These are phyloP conservation scores for Syzygium syzygioides DNA, from an alignment of 441 rosid genomes.

Conservation along the genomic window DNA sequence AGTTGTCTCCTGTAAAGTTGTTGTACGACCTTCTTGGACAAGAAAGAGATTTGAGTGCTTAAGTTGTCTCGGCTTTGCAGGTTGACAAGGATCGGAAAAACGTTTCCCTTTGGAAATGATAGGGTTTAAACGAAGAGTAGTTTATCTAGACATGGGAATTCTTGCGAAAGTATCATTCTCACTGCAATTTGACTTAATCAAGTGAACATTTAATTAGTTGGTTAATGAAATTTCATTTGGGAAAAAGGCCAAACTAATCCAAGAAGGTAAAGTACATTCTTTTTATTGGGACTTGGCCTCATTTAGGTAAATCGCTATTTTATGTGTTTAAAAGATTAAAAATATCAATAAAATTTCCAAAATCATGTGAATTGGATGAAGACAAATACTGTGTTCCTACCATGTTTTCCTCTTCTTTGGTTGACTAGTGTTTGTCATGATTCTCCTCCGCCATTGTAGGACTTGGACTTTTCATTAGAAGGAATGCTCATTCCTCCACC, in stretches of 20 bases:
- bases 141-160: neutral
- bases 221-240: neutral
- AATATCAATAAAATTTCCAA: neutral
- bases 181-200: neutral
- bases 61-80: neutral
- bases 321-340: neutral
- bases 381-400: neutral
- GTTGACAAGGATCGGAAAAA: neutral
- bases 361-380: neutral
- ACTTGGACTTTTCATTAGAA: neutral
- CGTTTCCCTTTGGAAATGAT: neutral
- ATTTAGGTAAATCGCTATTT: neutral
- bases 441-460: neutral
- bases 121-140: neutral
- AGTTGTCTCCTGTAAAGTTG: neutral
- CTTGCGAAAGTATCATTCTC: neutral
- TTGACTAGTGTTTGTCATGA: neutral
- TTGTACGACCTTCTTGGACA: neutral
- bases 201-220: neutral
- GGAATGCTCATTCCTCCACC: neutral
- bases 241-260: neutral
- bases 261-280: neutral
- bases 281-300: neutral
- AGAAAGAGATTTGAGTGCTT: neutral
- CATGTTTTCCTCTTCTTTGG: neutral